A percentile compares a stretch with the other conserved stretches of the same genome.
Conservation (phyloP, 2,329 filamentous ascomycete genomes). For the Paraphoma sp. region DNA sequence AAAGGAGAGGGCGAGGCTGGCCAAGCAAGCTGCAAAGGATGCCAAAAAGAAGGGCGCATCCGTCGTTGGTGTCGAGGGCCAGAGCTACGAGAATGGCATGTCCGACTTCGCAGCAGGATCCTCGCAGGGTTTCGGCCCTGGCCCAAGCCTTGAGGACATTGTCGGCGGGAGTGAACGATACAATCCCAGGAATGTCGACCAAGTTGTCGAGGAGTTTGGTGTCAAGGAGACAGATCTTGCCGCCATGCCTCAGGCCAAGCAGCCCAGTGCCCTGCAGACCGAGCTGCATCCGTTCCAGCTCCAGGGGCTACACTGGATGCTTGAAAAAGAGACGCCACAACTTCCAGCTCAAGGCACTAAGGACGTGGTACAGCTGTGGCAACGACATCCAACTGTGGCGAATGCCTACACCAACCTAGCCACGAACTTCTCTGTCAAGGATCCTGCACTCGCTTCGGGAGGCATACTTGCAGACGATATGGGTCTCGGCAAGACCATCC, state of each 20-base stretch:
- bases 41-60: conserved; percentile 43
- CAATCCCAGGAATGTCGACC: conserved; percentile 68
- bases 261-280: conserved; percentile 70
- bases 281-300: conserved; percentile 78
- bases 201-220: conserved; percentile 73
- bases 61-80: conserved; percentile 36
- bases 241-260: conserved; percentile 73
- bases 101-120: conserved; percentile 33
- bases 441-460: conserved; percentile 74
- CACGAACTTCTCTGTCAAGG: conserved; percentile 69
- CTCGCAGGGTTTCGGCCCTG: conserved; percentile 38
- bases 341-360: conserved; percentile 65
- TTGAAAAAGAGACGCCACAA: conserved; percentile 73
- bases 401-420: conserved; percentile 70
- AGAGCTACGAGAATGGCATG: conserved; percentile 37
- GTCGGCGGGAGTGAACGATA: conserved; percentile 71
- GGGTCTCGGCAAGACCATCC: conserved; percentile 88
- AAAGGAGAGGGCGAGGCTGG: conserved; percentile 61
- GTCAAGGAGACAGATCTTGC: conserved; percentile 73
- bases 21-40: conserved; percentile 42
- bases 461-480: conserved; percentile 92
- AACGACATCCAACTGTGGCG: conserved; percentile 52
- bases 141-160: conserved; percentile 67
- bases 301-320: conserved; percentile 82
- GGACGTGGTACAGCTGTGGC: conserved; percentile 80